Base-by-base conservation (phyloP, 2,329 filamentous ascomycete species). In the Cladosporium sp. region DNA sequence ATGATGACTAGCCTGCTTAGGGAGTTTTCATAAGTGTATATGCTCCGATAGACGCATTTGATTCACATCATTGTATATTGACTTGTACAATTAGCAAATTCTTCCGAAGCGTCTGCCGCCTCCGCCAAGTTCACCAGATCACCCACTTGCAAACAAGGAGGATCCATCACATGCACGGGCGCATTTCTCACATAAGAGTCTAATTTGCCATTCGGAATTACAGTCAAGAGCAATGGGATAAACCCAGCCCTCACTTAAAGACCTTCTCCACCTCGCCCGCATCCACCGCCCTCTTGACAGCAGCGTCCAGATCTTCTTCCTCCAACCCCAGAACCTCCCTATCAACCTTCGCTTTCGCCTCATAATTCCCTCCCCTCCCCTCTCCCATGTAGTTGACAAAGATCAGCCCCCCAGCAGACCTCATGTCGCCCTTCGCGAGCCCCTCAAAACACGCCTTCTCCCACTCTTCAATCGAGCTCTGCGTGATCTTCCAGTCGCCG, bases 1-100 rank as follows among this genome's bases (percentile, higher is more conserved):
- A 83, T 87, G 75, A 86, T 84, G 2, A 78, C 90, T 46, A 81
- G 82, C 13, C 66, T 92, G 52, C 70, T 92, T 53, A 80, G 28
- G 3, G 43, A 53, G n/a, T 50, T 43, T 19, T 49, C 46, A 22
- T 49, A n/a, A 14, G n/a, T 11, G 10, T 14, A 14, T 35, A 38
- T 2, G 22, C 22, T 28, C 22, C 22, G 22, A 28, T 28, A 28
- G 22, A 28, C 4, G 22, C 22, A 28, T 28, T 5, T 4, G 22
- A 28, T 28, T 7, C 1, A 5, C 22, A 28, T 28, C 22, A 28
- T 28, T 28, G 22, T 28, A 5, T 7, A 28, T 5, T 28, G 7
- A 28, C 22, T 28, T 28, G 22, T 28, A 28, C 7, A 28, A 5
- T 7, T 28, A 28, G 22, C 22, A 28, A 28, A 5, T 28, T 28